Evolutionary conservation across 352 stramenopile species (phyloP).

Genomic region (Aphanomyces cochlioides): DNA sequence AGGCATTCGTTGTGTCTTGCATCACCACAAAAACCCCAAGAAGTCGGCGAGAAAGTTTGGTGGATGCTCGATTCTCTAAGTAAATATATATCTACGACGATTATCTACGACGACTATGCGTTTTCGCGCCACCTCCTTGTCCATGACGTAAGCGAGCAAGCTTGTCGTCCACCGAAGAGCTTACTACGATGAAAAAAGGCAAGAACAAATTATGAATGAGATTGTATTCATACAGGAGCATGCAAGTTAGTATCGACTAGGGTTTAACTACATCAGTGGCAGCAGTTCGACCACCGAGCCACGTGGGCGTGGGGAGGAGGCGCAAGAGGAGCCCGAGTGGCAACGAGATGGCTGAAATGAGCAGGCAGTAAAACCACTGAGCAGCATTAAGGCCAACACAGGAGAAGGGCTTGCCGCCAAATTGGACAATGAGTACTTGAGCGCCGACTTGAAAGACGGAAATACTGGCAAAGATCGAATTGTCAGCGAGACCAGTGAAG

Average conservation of each 20-base stretch:
- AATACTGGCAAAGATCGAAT: conserved; percentile 84
- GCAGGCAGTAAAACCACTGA: conserved; percentile 36
- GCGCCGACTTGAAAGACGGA: conserved; percentile 69
- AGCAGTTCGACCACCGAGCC: background rate
- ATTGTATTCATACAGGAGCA: too few species aligned
- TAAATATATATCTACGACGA: background rate
- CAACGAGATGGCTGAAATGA: conserved; percentile 39
- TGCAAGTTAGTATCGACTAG: too few species aligned
- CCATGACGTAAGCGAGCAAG: too few species aligned
- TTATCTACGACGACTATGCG: too few species aligned
- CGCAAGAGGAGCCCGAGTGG: conserved; percentile 53
- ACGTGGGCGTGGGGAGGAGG: conserved; percentile 30
- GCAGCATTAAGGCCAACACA: conserved; percentile 22
- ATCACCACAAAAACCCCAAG: conserved; percentile 72
- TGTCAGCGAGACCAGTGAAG: conserved; percentile 88
- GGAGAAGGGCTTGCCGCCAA: conserved; percentile 51
- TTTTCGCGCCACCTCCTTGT: too few species aligned
- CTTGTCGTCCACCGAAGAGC: too few species aligned
- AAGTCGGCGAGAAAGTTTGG: conserved; percentile 37
- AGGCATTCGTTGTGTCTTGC: conserved; percentile 87
- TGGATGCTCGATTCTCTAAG: conserved; percentile 63
- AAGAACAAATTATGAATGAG: too few species aligned
- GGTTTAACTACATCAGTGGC: too few species aligned
- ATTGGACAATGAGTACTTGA: conserved; percentile 90
- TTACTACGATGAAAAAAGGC: too few species aligned